Percentiles rank a stretch among this genome's conserved stretches.
These are phyloP conservation scores for Boletus reticulatus DNA, from an alignment of 768 basidiomycete genomes.

Conservation along the genomic window DNA sequence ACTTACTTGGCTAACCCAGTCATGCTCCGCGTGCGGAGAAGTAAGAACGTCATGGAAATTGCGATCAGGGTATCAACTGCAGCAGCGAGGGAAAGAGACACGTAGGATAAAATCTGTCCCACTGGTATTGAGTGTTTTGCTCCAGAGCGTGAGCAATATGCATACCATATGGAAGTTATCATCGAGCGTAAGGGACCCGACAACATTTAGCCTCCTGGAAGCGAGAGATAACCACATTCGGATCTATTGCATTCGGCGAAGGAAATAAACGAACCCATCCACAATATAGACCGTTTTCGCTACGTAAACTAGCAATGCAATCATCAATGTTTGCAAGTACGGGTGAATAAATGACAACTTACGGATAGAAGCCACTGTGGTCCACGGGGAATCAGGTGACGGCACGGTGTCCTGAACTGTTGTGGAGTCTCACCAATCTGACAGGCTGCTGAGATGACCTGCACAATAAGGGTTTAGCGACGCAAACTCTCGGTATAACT, in stretches of 20 bases:
- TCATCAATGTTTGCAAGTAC: not conserved
- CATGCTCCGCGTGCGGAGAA: not conserved
- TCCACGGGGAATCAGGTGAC: not conserved
- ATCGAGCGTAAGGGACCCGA: not conserved
- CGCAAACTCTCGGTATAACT: not conserved
- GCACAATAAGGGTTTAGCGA: not conserved
- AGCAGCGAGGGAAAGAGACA: not conserved
- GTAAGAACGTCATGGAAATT: constrained; percentile 8
- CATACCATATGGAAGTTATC: not conserved
- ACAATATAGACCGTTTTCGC: not conserved
- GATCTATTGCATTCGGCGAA: not conserved
- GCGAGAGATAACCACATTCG: not conserved
- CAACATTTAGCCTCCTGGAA: not conserved
- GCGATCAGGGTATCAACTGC: constrained; percentile 12
- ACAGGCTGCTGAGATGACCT: not conserved
- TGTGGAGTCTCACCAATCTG: constrained; percentile 6
- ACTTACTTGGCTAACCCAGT: not conserved
- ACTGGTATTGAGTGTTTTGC: not conserved
- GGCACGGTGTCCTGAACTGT: too few relatives aligned
- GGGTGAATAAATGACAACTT: not conserved
- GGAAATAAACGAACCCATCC: constrained; percentile 8
- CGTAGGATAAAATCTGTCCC: not conserved
- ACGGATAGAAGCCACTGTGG: constrained; percentile 1
- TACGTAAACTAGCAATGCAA: not conserved
- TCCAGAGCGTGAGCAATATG: not conserved